Evolutionary conservation across 495 filamentous ascomycete genomes (phyloP).

Genomic region (Xylaria cubensis): DNA sequence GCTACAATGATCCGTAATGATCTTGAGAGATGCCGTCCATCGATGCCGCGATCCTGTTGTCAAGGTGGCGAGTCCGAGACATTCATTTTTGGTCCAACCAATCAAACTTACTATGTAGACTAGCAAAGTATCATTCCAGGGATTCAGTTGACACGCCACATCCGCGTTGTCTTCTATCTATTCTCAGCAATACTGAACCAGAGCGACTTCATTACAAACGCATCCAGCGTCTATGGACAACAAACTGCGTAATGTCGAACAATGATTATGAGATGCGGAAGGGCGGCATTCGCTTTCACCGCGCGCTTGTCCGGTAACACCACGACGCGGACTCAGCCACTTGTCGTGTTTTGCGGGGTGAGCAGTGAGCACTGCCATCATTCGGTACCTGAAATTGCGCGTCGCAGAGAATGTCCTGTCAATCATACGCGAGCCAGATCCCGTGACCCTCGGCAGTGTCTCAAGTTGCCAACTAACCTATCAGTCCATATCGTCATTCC

Average conservation of each 20-base stretch:
- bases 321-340: conserved; percentile 25
- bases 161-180: not conserved
- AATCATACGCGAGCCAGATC: conserved; percentile 10
- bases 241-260: conserved; percentile 5
- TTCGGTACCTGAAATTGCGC: conserved; percentile 21
- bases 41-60: conserved; percentile 13
- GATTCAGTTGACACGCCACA: not conserved
- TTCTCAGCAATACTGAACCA: not conserved
- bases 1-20: conserved; percentile 8
- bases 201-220: not conserved
- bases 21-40: conserved; percentile 7
- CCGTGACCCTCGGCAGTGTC: conserved; percentile 21
- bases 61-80: conserved; percentile 27
- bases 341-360: conserved; percentile 5
- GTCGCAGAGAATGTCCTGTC: conserved; percentile 14
- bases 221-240: not conserved
- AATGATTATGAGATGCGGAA: conserved; percentile 4
- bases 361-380: conserved; percentile 25
- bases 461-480: conserved; percentile 13
- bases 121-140: conserved; percentile 3
- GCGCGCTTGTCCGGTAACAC: conserved; percentile 15
- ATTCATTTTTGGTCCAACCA: conserved; percentile 17
- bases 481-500: conserved; percentile 7
- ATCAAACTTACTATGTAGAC: conserved; percentile 1
- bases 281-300: conserved; percentile 22